phyloP scores from a whole-genome alignment of 345 rosid genomes.

The Syzygium aromaticum region DNA sequence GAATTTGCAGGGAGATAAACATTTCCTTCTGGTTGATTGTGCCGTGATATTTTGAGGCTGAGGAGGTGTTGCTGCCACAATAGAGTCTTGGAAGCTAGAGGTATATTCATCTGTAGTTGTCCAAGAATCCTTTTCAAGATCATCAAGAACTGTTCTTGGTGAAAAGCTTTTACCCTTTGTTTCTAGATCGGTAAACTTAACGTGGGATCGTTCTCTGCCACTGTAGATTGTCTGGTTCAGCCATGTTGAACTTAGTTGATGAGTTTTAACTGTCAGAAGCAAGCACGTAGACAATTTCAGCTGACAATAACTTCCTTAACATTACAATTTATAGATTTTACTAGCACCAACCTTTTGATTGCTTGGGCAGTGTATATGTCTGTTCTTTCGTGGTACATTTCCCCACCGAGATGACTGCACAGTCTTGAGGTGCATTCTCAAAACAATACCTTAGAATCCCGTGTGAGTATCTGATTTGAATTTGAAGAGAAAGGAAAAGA shows the following conservation, averaged over 20 bases:
- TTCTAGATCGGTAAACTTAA: constrained; percentile 2
- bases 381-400: constrained; percentile 17
- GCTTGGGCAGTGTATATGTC: constrained; percentile 14
- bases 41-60: constrained; percentile 18
- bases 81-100: constrained; percentile 39
- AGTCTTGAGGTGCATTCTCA: constrained; percentile 47
- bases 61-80: constrained; percentile 30
- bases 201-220: constrained; percentile 8
- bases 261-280: constrained; percentile 11
- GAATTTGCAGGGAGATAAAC: constrained; percentile 35
- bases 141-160: constrained; percentile 48
- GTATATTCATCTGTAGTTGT: constrained; percentile 48
- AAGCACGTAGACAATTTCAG: background rate
- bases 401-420: constrained; percentile 64
- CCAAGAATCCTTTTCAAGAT: constrained; percentile 41
- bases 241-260: constrained; percentile 20
- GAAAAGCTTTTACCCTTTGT: constrained; percentile 26
- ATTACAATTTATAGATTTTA: background rate
- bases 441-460: constrained; percentile 40
- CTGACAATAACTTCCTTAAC: background rate
- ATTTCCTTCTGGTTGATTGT: constrained; percentile 15
- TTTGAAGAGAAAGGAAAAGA: background rate
- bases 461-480: constrained; percentile 28
- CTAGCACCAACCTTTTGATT: constrained; percentile 28
- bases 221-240: background rate